Conservation (phyloP, 2,329 filamentous ascomycete genomes). For the Fusarium mangiferae region DNA sequence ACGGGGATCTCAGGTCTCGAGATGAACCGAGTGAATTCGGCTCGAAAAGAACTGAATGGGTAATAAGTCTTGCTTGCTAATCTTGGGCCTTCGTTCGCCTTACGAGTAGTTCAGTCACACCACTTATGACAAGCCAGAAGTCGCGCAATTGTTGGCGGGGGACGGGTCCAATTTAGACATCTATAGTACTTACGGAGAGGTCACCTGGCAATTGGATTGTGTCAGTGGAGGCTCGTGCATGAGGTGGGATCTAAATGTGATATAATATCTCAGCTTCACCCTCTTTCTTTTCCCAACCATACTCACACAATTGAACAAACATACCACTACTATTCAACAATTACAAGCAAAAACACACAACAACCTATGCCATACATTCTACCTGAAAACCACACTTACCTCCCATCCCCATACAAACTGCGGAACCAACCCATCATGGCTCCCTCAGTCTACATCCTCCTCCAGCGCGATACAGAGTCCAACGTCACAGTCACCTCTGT, state of each 20-base stretch:
- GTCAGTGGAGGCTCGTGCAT: constrained; percentile 25
- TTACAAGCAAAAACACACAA: not conserved
- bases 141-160: constrained; percentile 27
- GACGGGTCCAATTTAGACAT: not conserved
- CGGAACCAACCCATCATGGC: constrained; percentile 36
- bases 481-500: constrained; percentile 46
- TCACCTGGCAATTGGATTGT: constrained; percentile 31
- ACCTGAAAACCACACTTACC: constrained; percentile 8
- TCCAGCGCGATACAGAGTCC: constrained; percentile 45
- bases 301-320: constrained; percentile 2
- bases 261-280: constrained; percentile 32
- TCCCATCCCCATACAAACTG: constrained; percentile 12
- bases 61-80: not conserved
- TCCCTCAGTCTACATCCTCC: constrained; percentile 48
- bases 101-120: constrained; percentile 33
- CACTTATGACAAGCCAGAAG: constrained; percentile 35
- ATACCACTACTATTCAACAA: not conserved
- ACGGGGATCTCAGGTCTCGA: not conserved
- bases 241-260: constrained; percentile 39
- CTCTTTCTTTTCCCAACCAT: constrained; percentile 5
- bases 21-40: not conserved
- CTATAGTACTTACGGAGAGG: not conserved
- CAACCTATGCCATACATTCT: constrained; percentile 14
- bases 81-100: not conserved
- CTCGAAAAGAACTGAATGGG: not conserved